Base-by-base conservation (phyloP, 2,329 filamentous ascomycete genomes). In the Lasiodiplodia gonubiensis region DNA sequence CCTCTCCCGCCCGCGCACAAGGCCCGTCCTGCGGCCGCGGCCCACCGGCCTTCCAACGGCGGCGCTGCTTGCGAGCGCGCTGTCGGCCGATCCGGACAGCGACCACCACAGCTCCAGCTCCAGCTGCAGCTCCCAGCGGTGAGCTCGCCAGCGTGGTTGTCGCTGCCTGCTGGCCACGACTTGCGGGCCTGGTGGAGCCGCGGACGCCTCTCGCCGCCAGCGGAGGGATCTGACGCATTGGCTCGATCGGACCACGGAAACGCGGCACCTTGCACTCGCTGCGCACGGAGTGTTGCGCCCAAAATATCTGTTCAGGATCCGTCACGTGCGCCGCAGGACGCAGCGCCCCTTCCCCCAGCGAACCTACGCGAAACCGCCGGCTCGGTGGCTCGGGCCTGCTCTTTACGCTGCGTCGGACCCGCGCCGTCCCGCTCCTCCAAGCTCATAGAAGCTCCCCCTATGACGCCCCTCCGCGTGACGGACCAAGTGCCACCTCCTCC, bases 121-220 rank as follows among this genome's bases (percentile, higher is more conserved):
- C 14, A 10, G 12, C 51, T n/a, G 4, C 14, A 10, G 4, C 51
- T 14, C 14, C 25, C 54, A 25, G 57, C 57, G 57, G 57, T 61
- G 57, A 48, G 57, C 57, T 25, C 25, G n/a, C 33, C 33, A 57
- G 18, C 33, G 53, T 37, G 33, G 3, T 11, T n/a, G 10, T 16
- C n/a, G 21, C 33, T n/a, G 42, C 42, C 42, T 16, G 30, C 53
- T 10, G 16, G 35, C 49, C 21, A 52, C 49, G 53, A 57, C 30
- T 39, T 57, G 53, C 33, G 53, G 53, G 53, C 55, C 37, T 59
- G 55, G 57, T 61, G 57, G 57, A 61, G 57, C 55, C 21, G 35
- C 55, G 21, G 27, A 10, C 16, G 57, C 57, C 57, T 30, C 39
- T 27, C 25, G 23, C 39, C 27, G 39, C 16, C n/a, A 10, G 23